These are phyloP conservation scores for Mallotus japonicus DNA, from an alignment of 441 rosid genomes.

Conservation along the genomic window DNA sequence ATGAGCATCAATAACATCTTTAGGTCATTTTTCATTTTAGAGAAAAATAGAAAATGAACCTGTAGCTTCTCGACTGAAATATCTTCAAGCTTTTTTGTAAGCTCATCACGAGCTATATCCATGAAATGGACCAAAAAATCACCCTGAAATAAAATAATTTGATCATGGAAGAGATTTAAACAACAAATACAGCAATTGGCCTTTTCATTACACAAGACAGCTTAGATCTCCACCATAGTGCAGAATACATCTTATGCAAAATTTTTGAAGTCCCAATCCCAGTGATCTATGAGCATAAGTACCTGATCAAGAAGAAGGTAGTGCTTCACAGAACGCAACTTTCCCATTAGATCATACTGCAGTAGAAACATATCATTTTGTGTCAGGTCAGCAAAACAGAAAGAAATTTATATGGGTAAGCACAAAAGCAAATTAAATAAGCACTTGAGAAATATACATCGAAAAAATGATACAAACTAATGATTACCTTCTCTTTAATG, in stretches of 20 bases:
- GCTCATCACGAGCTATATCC: constrained; percentile 98
- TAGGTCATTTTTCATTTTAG: constrained; percentile 2
- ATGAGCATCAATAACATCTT: not conserved
- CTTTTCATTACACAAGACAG: not conserved
- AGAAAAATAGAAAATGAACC: constrained; percentile 40
- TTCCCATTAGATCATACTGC: constrained; percentile 91
- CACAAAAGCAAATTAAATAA: constrained; percentile 12
- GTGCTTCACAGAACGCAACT: constrained; percentile 88
- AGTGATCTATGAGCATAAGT: constrained; percentile 19
- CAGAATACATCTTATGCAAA: not conserved
- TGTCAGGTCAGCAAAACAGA: constrained; percentile 17
- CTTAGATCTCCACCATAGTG: not conserved
- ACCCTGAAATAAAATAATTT: constrained; percentile 50
- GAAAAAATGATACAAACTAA: constrained; percentile 4
- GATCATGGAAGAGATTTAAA: constrained; percentile 15
- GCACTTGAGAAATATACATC: not conserved
- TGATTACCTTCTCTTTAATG: constrained; percentile 74
- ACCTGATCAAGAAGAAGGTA: constrained; percentile 99
- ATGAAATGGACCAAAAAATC: constrained; percentile 97
- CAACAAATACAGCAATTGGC: not conserved
- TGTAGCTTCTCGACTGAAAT: constrained; percentile 90
- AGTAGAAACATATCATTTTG: constrained; percentile 24
- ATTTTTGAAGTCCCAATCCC: constrained; percentile 6
- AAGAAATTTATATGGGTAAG: constrained; percentile 16
- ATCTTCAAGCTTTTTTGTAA: constrained; percentile 74